Evolutionary conservation across 257 asterid species (phyloP).

Genomic region (Avicennia marina): DNA sequence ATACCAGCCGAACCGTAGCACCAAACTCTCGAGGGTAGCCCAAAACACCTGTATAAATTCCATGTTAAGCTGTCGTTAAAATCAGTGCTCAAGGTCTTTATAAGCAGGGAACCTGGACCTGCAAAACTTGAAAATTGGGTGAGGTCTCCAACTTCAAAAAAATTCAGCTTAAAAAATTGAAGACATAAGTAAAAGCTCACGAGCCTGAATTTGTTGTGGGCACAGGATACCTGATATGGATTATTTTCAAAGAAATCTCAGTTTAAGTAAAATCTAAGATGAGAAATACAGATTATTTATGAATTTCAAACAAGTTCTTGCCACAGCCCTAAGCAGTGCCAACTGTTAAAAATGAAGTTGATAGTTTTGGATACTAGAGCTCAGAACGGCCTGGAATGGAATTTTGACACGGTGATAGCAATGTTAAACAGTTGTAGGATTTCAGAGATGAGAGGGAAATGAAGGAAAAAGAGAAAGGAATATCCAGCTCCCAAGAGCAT

Average conservation of each 20-base stretch:
- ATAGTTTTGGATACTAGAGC: no score
- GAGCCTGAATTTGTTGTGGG: slow-evolving; percentile 39
- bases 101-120: slow-evolving; percentile 92
- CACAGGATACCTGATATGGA: slow-evolving; percentile 49
- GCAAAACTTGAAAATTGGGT: slow-evolving; percentile 67
- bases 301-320: no score
- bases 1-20: slow-evolving; percentile 26
- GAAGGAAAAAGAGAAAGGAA: no score
- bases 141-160: slow-evolving; percentile 26
- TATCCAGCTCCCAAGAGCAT: no score
- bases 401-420: no score
- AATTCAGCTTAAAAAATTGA: background rate
- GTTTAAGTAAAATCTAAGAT: no score
- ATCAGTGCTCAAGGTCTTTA: slow-evolving; percentile 26
- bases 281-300: no score
- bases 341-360: no score
- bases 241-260: background rate
- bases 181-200: slow-evolving; percentile 41
- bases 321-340: no score
- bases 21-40: slow-evolving; percentile 10
- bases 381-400: no score
- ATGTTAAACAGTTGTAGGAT: no score
- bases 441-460: no score
- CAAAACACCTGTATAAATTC: slow-evolving; percentile 69
- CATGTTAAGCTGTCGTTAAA: slow-evolving; percentile 47